These are phyloP conservation scores for Tolypocladium capitatum DNA, from an alignment of 2,329 filamentous ascomycete species.

Conservation along the genomic window DNA sequence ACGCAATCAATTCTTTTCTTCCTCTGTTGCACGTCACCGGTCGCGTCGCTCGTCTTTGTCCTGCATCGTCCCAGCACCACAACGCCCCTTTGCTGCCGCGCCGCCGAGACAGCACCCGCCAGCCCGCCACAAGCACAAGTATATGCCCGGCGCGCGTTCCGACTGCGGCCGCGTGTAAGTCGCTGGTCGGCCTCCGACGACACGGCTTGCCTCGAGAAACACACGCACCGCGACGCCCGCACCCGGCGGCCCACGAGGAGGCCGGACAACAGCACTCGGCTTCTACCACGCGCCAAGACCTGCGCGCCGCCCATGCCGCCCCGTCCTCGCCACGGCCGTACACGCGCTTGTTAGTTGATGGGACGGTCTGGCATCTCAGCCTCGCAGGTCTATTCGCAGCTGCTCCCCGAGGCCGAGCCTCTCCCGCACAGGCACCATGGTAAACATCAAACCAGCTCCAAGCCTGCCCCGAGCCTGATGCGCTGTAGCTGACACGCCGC, in stretches of 20 bases:
- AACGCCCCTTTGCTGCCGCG: conserved; percentile 1
- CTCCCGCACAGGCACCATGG: conserved; percentile 3
- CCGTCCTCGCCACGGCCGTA: neutral
- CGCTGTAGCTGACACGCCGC: neutral
- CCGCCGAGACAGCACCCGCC: neutral
- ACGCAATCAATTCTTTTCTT: conserved; percentile 14
- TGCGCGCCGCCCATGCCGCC: neutral
- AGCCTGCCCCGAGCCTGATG: too few relatives aligned
- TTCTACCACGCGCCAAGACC: conserved; percentile 2
- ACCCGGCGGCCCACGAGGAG: neutral
- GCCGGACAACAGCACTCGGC: neutral
- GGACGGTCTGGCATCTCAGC: neutral
- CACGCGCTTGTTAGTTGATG: neutral
- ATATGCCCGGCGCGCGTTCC: conserved; percentile 3
- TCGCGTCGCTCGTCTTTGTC: conserved; percentile 12
- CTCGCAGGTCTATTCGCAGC: neutral
- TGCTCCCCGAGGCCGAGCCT: neutral
- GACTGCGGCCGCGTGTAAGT: conserved; percentile 18
- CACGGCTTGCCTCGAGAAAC: neutral
- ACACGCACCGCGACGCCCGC: neutral
- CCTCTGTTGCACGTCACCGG: conserved; percentile 13
- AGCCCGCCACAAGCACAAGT: neutral
- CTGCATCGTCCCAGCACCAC: conserved; percentile 3
- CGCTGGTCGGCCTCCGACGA: conserved; percentile 4
- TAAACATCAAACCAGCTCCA: neutral